Evolutionary conservation across 768 basidiomycete genomes (phyloP).

Genomic region (Tephrocybe sp.): DNA sequence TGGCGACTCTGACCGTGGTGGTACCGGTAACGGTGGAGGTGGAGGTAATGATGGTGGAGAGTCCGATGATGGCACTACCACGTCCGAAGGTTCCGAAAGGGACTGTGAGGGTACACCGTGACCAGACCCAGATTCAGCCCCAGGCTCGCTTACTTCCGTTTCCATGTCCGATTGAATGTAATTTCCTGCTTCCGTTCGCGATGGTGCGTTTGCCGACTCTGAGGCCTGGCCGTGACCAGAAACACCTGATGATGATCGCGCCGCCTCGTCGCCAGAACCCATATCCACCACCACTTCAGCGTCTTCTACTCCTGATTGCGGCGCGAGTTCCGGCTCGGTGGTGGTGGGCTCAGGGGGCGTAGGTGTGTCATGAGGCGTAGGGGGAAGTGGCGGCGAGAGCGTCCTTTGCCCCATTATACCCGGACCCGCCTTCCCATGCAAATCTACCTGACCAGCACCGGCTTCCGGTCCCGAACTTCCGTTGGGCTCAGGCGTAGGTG

Average conservation of each 20-base stretch:
- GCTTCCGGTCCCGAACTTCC: conserved; percentile 14
- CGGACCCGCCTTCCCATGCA: neutral
- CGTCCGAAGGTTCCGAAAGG: neutral
- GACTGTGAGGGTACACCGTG: conserved; percentile 6
- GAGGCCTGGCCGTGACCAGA: neutral
- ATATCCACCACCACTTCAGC: neutral
- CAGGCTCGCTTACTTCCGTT: neutral
- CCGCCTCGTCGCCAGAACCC: conserved; percentile 7
- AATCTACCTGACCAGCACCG: conserved; percentile 4
- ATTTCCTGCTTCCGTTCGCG: conserved; percentile 4
- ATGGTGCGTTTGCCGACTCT: too few species aligned
- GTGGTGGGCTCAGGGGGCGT: conserved; percentile 9
- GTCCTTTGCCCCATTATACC: conserved; percentile 2
- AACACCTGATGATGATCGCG: conserved; percentile 5
- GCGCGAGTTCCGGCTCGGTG: conserved; percentile 6
- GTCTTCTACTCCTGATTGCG: neutral
- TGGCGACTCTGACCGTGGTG: neutral
- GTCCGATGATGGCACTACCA: neutral
- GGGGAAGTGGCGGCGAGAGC: conserved; percentile 7
- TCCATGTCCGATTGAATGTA: conserved; percentile 4
- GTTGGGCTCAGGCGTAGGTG: conserved; percentile 5
- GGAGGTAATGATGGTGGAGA: neutral
- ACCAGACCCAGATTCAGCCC: too few species aligned
- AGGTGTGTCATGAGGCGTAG: conserved; percentile 9
- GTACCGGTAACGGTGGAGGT: neutral